Evolutionary conservation across 352 stramenopile genomes (phyloP), one percentile per base, ranked within the genome.

Genomic region (Phytophthora uliginosa): DNA sequence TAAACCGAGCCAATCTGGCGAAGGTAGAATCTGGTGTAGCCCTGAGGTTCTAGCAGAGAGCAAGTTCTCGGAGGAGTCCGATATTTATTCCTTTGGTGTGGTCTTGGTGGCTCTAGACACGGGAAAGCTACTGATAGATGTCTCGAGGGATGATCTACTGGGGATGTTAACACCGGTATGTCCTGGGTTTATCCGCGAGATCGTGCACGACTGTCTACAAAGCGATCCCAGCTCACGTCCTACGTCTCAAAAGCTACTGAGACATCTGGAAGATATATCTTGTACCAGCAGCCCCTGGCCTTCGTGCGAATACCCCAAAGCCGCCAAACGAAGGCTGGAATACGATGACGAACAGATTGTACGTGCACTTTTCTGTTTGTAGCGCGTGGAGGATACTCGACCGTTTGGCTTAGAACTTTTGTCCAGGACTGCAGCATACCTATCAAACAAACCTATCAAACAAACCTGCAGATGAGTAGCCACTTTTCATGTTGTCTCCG

Each of bases 51-150:
- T 90, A 55, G 63, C 45, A 33, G 71, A 68, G 0, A 60, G 76
- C 22, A 53, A 69, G 0, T 87, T 79, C 52, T 81, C 84, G 12
- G 65, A 73, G 26, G 85, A 88, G 26, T 69, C 78, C 6, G 82
- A 91, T 36, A 71, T 91, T 2, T 91, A 88, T 65, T 88, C 84
- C 50, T 86, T 90, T 20, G 84, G 84, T 7, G 71, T 87, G 34
- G 60, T 91, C 34, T 45, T 91, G 40, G 80, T 83, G 7, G 79
- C 86, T 60, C 66, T 92, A n/a, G 84, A 92, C 63, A 89, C 82
- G 4, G 84, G 80, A 34, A 63, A 59, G 28, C 31, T 85, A n/a
- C 69, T 83, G 18, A 77, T 80, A 42, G 76, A 78, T 55, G 66
- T 70, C 8, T 36, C 68, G 3, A 73, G 55, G 1, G 56, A 84